Evolutionary conservation across 2,329 filamentous ascomycete genomes (phyloP).

Genomic region (Pyricularia sp.): DNA sequence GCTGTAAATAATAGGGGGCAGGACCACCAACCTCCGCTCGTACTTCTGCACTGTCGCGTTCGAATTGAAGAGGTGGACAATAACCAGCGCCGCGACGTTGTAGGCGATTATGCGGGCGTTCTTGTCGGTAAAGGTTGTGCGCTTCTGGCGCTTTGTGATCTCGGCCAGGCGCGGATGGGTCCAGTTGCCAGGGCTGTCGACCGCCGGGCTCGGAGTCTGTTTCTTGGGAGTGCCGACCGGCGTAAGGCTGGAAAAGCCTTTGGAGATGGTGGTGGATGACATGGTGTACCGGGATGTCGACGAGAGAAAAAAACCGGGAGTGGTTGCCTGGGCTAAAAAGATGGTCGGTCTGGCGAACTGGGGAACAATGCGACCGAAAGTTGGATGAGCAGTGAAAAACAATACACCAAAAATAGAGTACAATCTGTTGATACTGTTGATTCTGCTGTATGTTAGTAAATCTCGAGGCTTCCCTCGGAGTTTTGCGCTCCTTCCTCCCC

Average conservation of each 20-base stretch:
- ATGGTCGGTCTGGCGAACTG: background rate
- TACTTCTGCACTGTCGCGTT: background rate
- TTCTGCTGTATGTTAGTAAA: slow-evolving; percentile 1
- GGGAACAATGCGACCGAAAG: background rate
- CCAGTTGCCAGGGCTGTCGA: slow-evolving; percentile 67
- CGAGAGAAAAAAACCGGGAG: background rate
- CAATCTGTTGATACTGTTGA: background rate
- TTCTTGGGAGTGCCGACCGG: slow-evolving; percentile 4
- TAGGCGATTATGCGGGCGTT: slow-evolving; percentile 59
- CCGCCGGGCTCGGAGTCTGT: slow-evolving; percentile 9
- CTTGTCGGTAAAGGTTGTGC: slow-evolving; percentile 62
- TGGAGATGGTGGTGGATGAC: slow-evolving; percentile 3
- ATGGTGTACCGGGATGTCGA: background rate
- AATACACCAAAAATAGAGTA: background rate
- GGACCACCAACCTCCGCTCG: background rate
- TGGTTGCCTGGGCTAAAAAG: background rate
- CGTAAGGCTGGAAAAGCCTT: background rate
- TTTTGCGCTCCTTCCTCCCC: background rate
- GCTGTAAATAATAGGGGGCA: no score
- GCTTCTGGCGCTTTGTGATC: slow-evolving; percentile 69
- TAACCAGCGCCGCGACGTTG: slow-evolving; percentile 37
- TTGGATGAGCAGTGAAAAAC: background rate
- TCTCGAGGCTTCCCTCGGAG: slow-evolving; percentile 5
- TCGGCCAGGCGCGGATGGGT: slow-evolving; percentile 79
- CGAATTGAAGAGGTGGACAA: slow-evolving; percentile 14